Conservation (phyloP, 2,329 filamentous ascomycete species). For the Penicillium sp. region DNA sequence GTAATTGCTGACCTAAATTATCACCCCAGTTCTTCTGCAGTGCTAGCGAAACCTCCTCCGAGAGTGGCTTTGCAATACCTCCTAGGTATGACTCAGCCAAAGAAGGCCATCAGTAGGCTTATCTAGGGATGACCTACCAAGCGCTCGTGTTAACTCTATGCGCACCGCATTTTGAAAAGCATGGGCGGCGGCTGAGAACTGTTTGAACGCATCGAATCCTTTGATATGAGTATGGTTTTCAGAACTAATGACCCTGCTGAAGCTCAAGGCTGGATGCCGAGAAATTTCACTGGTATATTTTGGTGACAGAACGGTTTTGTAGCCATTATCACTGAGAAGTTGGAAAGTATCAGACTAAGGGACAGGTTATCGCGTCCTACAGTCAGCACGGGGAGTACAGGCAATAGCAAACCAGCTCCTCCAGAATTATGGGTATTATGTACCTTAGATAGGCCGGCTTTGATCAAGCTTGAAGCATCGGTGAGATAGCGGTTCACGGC, state of each 20-base stretch:
- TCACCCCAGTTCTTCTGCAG: constrained; percentile 14
- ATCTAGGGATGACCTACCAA: constrained; percentile 15
- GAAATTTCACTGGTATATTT: constrained; percentile 25
- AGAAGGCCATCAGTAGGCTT: not conserved
- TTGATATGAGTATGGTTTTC: constrained; percentile 14
- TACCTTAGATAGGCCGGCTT: too few species aligned
- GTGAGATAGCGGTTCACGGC: too few species aligned
- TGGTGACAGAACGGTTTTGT: constrained; percentile 18
- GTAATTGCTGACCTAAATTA: constrained; percentile 7
- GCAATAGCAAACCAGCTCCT: too few species aligned
- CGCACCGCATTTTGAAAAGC: constrained; percentile 22
- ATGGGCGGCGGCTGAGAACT: constrained; percentile 5
- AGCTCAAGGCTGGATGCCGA: constrained; percentile 19
- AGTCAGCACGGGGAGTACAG: too few species aligned
- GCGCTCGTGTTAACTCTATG: constrained; percentile 23
- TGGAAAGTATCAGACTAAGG: constrained; percentile 14
- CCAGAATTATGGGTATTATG: too few species aligned
- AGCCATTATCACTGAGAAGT: constrained; percentile 21
- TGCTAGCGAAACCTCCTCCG: constrained; percentile 5
- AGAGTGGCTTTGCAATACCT: constrained; percentile 13
- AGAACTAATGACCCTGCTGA: constrained; percentile 9
- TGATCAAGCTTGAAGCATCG: too few species aligned
- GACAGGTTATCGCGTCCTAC: too few species aligned
- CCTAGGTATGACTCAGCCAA: not conserved
- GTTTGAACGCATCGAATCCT: constrained; percentile 8